Evolutionary conservation across 805 yeast species (phyloP).

Genomic region (Metschnikowia continentalis): DNA sequence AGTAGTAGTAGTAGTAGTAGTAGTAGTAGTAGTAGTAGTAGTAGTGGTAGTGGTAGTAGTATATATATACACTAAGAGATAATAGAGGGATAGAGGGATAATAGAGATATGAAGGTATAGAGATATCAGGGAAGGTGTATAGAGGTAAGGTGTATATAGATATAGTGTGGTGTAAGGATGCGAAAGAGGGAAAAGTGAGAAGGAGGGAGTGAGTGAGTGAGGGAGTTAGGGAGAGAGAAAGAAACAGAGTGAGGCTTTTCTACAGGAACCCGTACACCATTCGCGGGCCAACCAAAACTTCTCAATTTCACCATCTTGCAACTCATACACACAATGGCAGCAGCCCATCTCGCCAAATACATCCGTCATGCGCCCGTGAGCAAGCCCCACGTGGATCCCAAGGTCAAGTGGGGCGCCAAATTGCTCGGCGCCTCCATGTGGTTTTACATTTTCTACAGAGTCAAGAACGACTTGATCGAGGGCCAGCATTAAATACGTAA

Average conservation of each 20-base stretch:
- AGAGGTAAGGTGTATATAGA: too few species aligned
- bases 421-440: constrained; percentile 81
- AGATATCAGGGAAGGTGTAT: too few species aligned
- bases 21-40: too few species aligned
- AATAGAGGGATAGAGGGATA: too few species aligned
- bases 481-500: constrained; percentile 17
- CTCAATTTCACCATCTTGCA: background rate
- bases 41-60: too few species aligned
- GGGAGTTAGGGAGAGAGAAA: too few species aligned
- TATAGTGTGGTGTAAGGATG: too few species aligned
- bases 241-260: background rate
- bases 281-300: constrained; percentile 15
- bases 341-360: constrained; percentile 38
- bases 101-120: too few species aligned
- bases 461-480: constrained; percentile 53
- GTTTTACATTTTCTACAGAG: constrained; percentile 82
- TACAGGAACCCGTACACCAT: constrained; percentile 8
- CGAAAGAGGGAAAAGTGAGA: too few species aligned
- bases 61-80: too few species aligned
- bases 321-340: constrained; percentile 31
- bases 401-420: constrained; percentile 58
- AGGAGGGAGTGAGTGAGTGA: too few species aligned
- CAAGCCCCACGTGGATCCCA: constrained; percentile 59
- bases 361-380: constrained; percentile 59
- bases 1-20: too few species aligned